Conservation (phyloP, 2,329 filamentous ascomycete species). For the Diaporthe velutina region DNA sequence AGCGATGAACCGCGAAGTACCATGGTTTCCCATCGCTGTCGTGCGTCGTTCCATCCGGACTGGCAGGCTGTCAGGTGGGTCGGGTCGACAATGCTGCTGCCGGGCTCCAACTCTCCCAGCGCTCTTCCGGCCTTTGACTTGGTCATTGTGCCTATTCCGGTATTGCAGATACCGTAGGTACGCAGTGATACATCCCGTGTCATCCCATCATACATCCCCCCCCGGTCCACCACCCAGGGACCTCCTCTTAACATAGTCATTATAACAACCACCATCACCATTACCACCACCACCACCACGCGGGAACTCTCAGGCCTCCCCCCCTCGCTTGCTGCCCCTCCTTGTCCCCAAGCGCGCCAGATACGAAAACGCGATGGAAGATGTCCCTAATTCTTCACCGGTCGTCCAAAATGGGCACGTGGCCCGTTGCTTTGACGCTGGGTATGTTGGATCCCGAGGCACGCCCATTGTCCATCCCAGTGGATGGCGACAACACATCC, state of each 20-base stretch:
- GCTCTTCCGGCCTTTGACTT: not conserved
- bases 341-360: not conserved
- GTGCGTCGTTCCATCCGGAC: not conserved
- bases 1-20: not conserved
- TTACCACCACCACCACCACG: not conserved
- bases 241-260: not conserved
- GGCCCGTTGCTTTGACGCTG: not conserved
- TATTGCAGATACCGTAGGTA: too few species aligned
- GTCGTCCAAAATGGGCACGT: constrained; percentile 5
- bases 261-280: not conserved
- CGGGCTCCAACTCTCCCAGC: not conserved
- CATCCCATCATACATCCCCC: not conserved
- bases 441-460: not conserved
- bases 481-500: not conserved
- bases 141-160: too few species aligned
- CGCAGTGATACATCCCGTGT: not conserved
- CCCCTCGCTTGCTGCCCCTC: not conserved
- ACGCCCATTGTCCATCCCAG: not conserved
- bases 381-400: not conserved
- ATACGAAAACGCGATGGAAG: not conserved
- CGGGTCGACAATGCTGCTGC: not conserved
- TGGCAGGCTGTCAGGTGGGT: not conserved
- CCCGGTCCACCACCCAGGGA: not conserved
- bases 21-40: not conserved
- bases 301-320: not conserved